Conservation (phyloP, 192 early-diverging fungal genomes). For the Dissophora ornata region DNA sequence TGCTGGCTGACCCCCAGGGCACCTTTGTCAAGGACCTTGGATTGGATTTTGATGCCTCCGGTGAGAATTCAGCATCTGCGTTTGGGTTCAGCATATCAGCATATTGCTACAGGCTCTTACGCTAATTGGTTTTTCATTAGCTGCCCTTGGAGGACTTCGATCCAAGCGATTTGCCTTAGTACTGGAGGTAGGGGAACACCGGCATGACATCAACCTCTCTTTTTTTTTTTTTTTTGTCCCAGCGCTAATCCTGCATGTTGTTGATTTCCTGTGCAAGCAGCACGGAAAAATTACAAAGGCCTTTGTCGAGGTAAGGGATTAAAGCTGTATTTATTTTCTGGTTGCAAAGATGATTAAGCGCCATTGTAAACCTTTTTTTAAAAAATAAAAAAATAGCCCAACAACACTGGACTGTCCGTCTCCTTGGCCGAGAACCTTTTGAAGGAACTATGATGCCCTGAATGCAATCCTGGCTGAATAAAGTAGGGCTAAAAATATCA, state of each 20-base stretch:
- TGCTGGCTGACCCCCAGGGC: constrained; percentile 67
- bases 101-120: too few relatives aligned
- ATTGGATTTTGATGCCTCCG: constrained; percentile 68
- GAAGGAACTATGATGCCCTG: constrained; percentile 40
- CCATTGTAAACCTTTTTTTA: too few relatives aligned
- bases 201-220: too few relatives aligned
- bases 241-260: background rate
- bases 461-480: too few relatives aligned
- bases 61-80: constrained; percentile 9
- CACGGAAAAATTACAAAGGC: constrained; percentile 56
- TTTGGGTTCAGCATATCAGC: too few relatives aligned
- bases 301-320: constrained; percentile 48
- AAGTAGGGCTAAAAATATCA: too few relatives aligned
- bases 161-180: constrained; percentile 66
- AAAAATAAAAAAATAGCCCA: too few relatives aligned
- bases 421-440: constrained; percentile 60
- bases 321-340: too few relatives aligned
- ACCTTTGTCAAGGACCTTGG: constrained; percentile 63
- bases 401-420: constrained; percentile 64
- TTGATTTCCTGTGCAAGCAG: too few relatives aligned
- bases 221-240: background rate
- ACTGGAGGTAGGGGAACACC: constrained; percentile 61
- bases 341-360: too few relatives aligned
- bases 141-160: constrained; percentile 61
- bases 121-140: constrained; percentile 1